A percentile compares a stretch with the other conserved stretches of the same genome.
Evolutionary conservation across 139 green algal species (phyloP).

Genomic region (Chlamydomonas schloesseri): DNA sequence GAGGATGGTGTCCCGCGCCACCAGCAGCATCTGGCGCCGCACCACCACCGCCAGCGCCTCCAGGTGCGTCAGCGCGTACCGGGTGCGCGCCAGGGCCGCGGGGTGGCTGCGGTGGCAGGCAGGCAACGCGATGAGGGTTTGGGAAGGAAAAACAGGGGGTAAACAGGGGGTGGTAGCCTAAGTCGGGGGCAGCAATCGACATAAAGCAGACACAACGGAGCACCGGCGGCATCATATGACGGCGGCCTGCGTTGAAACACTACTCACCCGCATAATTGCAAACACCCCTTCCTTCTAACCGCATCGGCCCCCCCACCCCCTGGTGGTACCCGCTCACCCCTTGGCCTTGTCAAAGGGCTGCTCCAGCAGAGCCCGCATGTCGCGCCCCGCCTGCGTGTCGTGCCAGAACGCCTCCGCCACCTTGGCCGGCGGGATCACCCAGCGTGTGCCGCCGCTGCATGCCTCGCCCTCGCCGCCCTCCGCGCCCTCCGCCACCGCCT

Average conservation of each 20-base stretch:
- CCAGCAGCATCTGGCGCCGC: slow-evolving; percentile 57
- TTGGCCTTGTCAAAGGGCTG: slow-evolving; percentile 6
- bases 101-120: slow-evolving; percentile 50
- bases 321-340: too few relatives aligned
- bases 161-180: too few relatives aligned
- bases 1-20: slow-evolving; percentile 60
- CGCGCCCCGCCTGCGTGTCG: slow-evolving; percentile 12
- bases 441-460: neutral
- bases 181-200: too few relatives aligned
- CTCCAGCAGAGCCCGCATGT: slow-evolving; percentile 28
- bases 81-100: slow-evolving; percentile 46
- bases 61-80: slow-evolving; percentile 54
- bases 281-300: neutral
- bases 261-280: too few relatives aligned
- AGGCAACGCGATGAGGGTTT: neutral
- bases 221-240: too few relatives aligned
- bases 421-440: neutral
- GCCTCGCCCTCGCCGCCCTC: neutral
- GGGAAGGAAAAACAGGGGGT: too few relatives aligned
- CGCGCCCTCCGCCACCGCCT: neutral
- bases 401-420: slow-evolving; percentile 45
- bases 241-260: too few relatives aligned
- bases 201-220: too few relatives aligned
- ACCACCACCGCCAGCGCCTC: slow-evolving; percentile 40
- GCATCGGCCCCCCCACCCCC: neutral